Base-by-base conservation (phyloP, 371 early-diverging fungal species). In the Mucor lusitanicus region DNA sequence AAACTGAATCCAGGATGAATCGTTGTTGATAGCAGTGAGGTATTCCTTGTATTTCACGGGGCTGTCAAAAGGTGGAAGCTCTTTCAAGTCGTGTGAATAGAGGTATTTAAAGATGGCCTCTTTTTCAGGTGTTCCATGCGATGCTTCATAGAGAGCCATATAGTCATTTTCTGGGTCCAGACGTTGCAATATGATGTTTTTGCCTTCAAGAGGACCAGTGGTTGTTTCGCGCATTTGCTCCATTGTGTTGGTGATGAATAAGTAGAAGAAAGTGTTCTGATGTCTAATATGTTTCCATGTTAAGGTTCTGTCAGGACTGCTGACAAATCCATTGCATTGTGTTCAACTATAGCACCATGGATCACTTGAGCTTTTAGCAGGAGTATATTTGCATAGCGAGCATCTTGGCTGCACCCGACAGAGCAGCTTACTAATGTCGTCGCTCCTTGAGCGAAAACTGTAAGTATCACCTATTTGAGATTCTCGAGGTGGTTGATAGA, bases 151-250 rank as follows among this genome's bases (percentile, higher is more conserved):
- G 12, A 64, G 57, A 5, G 55, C 64, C 9, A 30, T 11, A 23
- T 64, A 42, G 32, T 64, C 64, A 21, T 42, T 50, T 40, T 64
- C 64, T 19, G 56, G 64, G 19, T 64, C 28, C 1, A 64, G 21
- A 40, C 64, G 55, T 40, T 64, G 55, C 17, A 64, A 32, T 11
- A 39, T 54, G 19, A 64, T 64, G 40, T 64, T 15, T 8, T 56
- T 64, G n/a, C 64, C 64, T 9, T 64, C 64, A 21, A 64, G 40
- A 25, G 57, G 57, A 17, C 40, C 59, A 1, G 19, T 23, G 23
- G 40, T 40, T 40, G 40, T 40, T 17, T 40, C 40, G 17, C 40
- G 40, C 40, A 40, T 40, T 15, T 40, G 40, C 17, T 40, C 40
- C 40, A 40, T 40, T 40, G 40, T 40, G 9, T 0, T 40, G 40